phyloP scores from a whole-genome alignment of 208 protist species.

The Phytomonas sp. region DNA sequence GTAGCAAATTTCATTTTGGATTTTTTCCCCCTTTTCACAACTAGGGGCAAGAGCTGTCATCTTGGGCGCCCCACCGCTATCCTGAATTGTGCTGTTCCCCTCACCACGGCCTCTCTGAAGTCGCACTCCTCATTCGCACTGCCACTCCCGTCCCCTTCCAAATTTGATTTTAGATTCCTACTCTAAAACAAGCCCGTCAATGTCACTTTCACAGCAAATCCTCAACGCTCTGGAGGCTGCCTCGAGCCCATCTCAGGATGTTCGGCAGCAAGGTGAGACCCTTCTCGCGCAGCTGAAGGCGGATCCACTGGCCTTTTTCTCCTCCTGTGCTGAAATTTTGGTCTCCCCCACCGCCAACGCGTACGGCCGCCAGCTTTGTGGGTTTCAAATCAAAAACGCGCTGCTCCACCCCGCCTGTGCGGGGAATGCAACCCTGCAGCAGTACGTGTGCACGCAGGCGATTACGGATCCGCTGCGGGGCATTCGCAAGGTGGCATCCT shows the following conservation, averaged over 20 bases:
- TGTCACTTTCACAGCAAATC: slow-evolving; percentile 38
- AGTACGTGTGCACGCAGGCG: slow-evolving; percentile 40
- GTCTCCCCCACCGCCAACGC: slow-evolving; percentile 26
- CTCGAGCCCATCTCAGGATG: slow-evolving; percentile 38
- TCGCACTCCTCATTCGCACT: too few species aligned
- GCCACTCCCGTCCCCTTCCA: too few species aligned
- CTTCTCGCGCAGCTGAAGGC: slow-evolving; percentile 50
- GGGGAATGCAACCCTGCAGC: slow-evolving; percentile 40
- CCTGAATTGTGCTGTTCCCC: too few species aligned
- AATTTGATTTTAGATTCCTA: too few species aligned
- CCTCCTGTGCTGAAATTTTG: slow-evolving; percentile 55
- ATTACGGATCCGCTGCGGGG: slow-evolving; percentile 47
- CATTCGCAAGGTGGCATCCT: slow-evolving; percentile 65
- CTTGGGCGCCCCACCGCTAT: too few species aligned
- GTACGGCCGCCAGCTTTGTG: slow-evolving; percentile 44
- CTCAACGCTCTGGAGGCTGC: slow-evolving; percentile 54
- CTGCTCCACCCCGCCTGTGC: slow-evolving; percentile 42
- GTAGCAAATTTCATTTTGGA: not conserved
- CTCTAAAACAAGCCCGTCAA: slow-evolving; percentile 5
- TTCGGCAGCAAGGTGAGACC: slow-evolving; percentile 41
- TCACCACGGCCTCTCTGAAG: too few species aligned
- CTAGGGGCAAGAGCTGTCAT: too few species aligned
- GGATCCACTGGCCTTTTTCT: slow-evolving; percentile 46
- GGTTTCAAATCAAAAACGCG: slow-evolving; percentile 72
- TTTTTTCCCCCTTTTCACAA: too few species aligned